A percentile compares a stretch with the other conserved stretches of the same genome.
Conservation (phyloP, 768 basidiomycete species). For the Suillus subluteus region DNA sequence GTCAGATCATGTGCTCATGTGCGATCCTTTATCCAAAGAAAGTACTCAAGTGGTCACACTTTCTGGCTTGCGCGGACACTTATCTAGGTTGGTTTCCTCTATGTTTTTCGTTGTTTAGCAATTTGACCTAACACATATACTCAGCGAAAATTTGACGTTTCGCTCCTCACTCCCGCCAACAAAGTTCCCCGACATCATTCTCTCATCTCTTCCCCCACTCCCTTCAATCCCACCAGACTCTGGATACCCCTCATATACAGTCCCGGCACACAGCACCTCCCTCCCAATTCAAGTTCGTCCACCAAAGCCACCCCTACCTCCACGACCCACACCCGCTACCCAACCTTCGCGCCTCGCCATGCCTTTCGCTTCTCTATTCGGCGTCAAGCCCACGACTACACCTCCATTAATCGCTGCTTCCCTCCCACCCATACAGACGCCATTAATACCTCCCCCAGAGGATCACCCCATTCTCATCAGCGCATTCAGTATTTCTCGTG, state of each 20-base stretch:
- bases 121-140: conserved; percentile 27
- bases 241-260: conserved; percentile 50
- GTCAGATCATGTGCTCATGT: conserved; percentile 80
- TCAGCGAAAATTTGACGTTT: conserved; percentile 43
- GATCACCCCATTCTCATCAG: conserved; percentile 48
- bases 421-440: conserved; percentile 27
- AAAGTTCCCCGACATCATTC: conserved; percentile 40
- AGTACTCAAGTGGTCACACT: conserved; percentile 69
- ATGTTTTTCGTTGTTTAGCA: conserved; percentile 34
- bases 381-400: conserved; percentile 38
- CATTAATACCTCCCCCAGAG: conserved; percentile 31
- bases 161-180: conserved; percentile 46
- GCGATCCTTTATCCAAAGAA: conserved; percentile 51
- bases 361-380: conserved; percentile 84
- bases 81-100: conserved; percentile 54
- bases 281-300: conserved; percentile 40
- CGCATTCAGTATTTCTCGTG: conserved; percentile 59
- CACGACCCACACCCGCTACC: conserved; percentile 30
- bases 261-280: conserved; percentile 43
- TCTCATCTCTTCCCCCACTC: conserved; percentile 57
- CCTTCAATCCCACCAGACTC: conserved; percentile 42
- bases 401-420: conserved; percentile 34
- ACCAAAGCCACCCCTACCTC: conserved; percentile 54
- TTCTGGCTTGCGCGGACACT: conserved; percentile 78
- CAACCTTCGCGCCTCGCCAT: conserved; percentile 58